Evolutionary conservation across 176 grass and related monocot species (phyloP), one percentile per base, ranked within the genome.

Genomic region (Microstegium vimineum): DNA sequence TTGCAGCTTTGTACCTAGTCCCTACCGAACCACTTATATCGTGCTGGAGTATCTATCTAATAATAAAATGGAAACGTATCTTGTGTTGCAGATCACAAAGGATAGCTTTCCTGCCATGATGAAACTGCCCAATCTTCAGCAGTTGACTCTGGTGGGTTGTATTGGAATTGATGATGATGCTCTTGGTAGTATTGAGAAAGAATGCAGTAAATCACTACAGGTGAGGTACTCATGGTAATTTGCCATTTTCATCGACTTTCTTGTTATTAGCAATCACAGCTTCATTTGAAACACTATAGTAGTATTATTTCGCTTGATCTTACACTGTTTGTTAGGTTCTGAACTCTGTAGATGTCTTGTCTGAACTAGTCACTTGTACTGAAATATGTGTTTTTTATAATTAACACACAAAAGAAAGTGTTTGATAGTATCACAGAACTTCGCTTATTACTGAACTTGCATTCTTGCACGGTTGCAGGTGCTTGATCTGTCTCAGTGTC

Each of bases 401-500:
- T 22, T 18, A 4, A 43, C 17, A 51, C 16, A 43, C 17, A 51
- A 51, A 47, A 47, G 3, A 14, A 5, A 76, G 47, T 36, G 54
- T 3, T 84, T 69, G 23, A 23, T 70, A 17, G 73, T 33, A 3
- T 2, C 13, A 15, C 42, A 14, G 15, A 42, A 37, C 15, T 73
- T 22, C 74, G 52, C 3, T 45, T 45, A 35, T 82, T 36, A 67
- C 36, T 34, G 40, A 87, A 8, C 23, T 52, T 35, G 14, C 36
- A 17, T 72, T 20, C 77, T 61, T 85, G 7, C 67, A 70, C 74
- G 1, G 5, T 77, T 86, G 27, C 88, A 97, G 92, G 88, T 85
- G 42, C 90, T 98, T 67, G 88, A 94, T 84, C 45, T 98, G 71
- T 98, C 92, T 65, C 91, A 89, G 70, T 94, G 88, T 81, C 86